Evolutionary conservation across 1,284 basidiomycete species (phyloP), one percentile per base, ranked within the genome.

Genomic region (Ustilago curta): DNA sequence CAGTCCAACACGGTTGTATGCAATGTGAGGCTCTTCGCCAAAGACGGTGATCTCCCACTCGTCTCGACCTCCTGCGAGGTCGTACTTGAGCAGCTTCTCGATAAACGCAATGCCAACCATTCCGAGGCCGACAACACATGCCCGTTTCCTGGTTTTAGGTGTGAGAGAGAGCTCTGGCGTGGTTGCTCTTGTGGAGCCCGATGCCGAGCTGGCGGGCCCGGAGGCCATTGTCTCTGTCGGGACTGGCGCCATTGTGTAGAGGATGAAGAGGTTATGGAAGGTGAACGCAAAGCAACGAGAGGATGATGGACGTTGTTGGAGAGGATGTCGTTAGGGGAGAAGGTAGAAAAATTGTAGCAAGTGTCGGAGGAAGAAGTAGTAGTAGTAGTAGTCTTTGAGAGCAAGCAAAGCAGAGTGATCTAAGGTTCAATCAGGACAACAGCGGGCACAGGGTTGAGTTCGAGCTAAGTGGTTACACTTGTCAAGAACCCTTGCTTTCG

Each of bases 21-120:
- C 91, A 14, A 91, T 86, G 56, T 88, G 55, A 89, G 87, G 68
- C 91, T 86, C 83, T 90, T 92, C 84, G 89, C 91, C 90, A 88
- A 80, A 76, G 32, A 75, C 77, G 49, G 65, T 70, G 53, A 77
- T 52, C 27, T 74, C 58, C 68, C 73, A 80, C 35, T 78, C 63
- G 65, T 80, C 73, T 51, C 71, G 31, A 32, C 73, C 59, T 55
- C 71, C 71, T 65, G 79, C 51, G 14, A 74, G 56, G 42, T 78
- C 76, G 53, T 74, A 72, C 52, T 79, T 78, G 52, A 80, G 71
- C 48, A 79, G 73, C 65, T 81, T 82, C 50, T 80, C 80, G 48
- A 81, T 54, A 59, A 80, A 77, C 88, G 89, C 90, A 42, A 91
- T 90, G 14, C 90, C 90, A 42, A 90, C 89, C 90, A 91, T 91